These are phyloP conservation scores for Kurtzmaniella quercitrusa DNA, from an alignment of 1,139 yeast genomes.

Conservation along the genomic window DNA sequence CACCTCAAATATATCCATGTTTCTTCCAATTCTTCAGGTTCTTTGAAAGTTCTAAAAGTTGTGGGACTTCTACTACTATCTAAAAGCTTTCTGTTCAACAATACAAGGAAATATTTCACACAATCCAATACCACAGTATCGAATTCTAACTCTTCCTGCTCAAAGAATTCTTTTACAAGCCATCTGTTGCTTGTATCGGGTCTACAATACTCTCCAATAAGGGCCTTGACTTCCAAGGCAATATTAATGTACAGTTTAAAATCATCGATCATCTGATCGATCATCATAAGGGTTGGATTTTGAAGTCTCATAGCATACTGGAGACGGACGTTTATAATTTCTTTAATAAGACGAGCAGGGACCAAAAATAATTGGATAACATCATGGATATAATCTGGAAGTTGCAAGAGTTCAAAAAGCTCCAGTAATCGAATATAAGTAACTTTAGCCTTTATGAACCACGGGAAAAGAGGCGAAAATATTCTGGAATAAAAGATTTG, in stretches of 20 bases:
- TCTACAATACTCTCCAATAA: slow-evolving; percentile 58
- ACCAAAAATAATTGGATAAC: slow-evolving; percentile 66
- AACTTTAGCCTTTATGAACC: slow-evolving; percentile 75
- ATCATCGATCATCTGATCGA: slow-evolving; percentile 90
- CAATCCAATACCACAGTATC: slow-evolving; percentile 73
- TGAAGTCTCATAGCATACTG: slow-evolving; percentile 73
- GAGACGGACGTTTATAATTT: slow-evolving; percentile 70
- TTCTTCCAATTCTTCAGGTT: slow-evolving; percentile 82
- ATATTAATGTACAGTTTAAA: slow-evolving; percentile 72
- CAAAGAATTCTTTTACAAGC: slow-evolving; percentile 67
- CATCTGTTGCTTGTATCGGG: slow-evolving; percentile 65
- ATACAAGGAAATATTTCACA: slow-evolving; percentile 64
- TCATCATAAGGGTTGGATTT: slow-evolving; percentile 92
- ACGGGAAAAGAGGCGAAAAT: slow-evolving; percentile 58
- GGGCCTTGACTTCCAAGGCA: slow-evolving; percentile 72
- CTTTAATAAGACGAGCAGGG: slow-evolving; percentile 79
- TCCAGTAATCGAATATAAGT: slow-evolving; percentile 63
- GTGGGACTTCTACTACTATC: slow-evolving; percentile 66
- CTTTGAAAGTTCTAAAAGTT: slow-evolving; percentile 80
- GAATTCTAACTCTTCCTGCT: slow-evolving; percentile 51
- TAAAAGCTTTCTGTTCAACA: slow-evolving; percentile 70
- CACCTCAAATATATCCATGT: slow-evolving; percentile 74
- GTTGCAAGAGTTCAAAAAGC: slow-evolving; percentile 61
- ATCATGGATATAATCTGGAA: slow-evolving; percentile 72
- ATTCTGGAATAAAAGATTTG: slow-evolving; percentile 59